Evolutionary conservation across 805 yeast species (phyloP).

Genomic region (Hanseniaspora jakobsenii): DNA sequence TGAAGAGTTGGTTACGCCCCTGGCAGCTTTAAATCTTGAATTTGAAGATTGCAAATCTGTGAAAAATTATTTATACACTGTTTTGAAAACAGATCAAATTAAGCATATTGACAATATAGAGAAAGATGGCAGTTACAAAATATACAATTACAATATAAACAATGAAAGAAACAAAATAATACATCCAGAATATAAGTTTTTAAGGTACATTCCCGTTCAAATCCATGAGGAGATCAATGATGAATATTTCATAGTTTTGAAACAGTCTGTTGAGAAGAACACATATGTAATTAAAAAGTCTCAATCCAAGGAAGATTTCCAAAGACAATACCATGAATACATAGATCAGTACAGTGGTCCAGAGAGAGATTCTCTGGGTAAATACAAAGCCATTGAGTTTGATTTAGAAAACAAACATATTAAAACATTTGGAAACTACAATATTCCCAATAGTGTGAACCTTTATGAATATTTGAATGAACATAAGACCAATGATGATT

Average conservation of each 20-base stretch:
- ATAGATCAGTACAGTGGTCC: slow-evolving; percentile 8
- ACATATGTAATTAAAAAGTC: slow-evolving; percentile 12
- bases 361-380: slow-evolving; percentile 9
- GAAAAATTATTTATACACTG: slow-evolving; percentile 1
- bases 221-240: neutral
- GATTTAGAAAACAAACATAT: neutral
- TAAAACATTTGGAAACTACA: slow-evolving; percentile 1
- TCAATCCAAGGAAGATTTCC: slow-evolving; percentile 3
- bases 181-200: slow-evolving; percentile 3
- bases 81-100: slow-evolving; percentile 2
- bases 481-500: neutral
- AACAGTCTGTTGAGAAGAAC: slow-evolving; percentile 10
- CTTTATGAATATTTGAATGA: neutral
- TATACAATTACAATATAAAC: slow-evolving; percentile 5
- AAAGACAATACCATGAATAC: slow-evolving; percentile 1
- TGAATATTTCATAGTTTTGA: slow-evolving; percentile 8
- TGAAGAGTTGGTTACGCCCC: no score
- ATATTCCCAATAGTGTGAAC: slow-evolving; percentile 7
- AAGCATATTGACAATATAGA: slow-evolving; percentile 10
- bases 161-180: neutral
- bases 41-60: neutral
- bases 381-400: slow-evolving; percentile 9
- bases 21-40: no score
- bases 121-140: neutral
- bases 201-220: slow-evolving; percentile 12